Evolutionary conservation across 306 rosid genomes (phyloP).

Genomic region (Abrus precatorius): DNA sequence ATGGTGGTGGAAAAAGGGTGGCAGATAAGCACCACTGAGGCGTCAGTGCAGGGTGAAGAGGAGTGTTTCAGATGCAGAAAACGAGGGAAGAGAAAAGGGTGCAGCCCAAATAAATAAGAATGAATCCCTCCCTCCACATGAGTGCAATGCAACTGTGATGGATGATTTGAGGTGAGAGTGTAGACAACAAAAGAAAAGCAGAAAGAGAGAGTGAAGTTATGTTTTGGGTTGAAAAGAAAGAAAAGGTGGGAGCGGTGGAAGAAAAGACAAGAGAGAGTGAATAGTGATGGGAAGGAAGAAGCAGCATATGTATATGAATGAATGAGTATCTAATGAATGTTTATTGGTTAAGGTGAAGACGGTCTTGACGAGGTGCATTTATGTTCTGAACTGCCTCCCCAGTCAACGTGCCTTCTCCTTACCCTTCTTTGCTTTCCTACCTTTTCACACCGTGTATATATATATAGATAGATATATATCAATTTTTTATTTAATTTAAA

Average conservation of each 20-base stretch:
- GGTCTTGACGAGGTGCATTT: conserved; percentile 41
- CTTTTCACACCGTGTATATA: no score
- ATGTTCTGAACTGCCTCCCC: neutral
- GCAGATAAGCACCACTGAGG: neutral
- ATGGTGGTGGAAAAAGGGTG: neutral
- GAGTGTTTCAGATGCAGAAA: conserved; percentile 12
- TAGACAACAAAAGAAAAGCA: no score
- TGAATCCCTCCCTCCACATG: no score
- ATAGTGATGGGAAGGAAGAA: neutral
- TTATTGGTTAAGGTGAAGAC: conserved; percentile 47
- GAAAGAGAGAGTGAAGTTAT: no score
- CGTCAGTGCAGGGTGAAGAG: neutral
- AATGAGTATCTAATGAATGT: conserved; percentile 19
- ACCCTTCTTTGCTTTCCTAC: neutral
- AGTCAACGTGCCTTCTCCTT: neutral
- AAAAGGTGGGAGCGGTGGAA: neutral
- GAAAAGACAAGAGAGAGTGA: neutral
- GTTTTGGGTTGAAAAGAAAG: neutral
- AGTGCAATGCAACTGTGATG: neutral
- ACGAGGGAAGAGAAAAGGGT: conserved; percentile 24
- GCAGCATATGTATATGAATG: neutral
- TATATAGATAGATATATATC: no score
- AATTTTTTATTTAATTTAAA: no score
- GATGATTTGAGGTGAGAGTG: neutral
- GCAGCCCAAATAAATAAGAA: neutral